Evolutionary conservation across 768 basidiomycete species (phyloP).

Genomic region (Hemileccinum rubropunctum): DNA sequence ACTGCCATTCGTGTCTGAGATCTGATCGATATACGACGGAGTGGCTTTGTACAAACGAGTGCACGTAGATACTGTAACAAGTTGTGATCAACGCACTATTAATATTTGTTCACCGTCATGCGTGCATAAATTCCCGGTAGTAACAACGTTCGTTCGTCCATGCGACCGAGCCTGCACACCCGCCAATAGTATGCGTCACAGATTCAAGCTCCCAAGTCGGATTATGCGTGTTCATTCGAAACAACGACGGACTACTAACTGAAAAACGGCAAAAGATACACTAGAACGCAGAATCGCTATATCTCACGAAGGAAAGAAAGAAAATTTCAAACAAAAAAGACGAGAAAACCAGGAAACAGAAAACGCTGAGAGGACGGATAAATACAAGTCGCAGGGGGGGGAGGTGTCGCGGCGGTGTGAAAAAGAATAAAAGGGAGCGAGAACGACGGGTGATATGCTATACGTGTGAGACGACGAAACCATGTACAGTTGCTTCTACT

Average conservation of each 20-base stretch:
- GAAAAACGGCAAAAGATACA: slow-evolving; percentile 17
- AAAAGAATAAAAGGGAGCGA: neutral
- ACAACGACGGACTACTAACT: neutral
- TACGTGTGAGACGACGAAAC: slow-evolving; percentile 4
- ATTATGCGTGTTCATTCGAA: slow-evolving; percentile 7
- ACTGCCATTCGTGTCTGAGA: no score
- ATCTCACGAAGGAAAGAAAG: slow-evolving; percentile 1
- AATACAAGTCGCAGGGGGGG: neutral
- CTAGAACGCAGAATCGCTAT: slow-evolving; percentile 10
- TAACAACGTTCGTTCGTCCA: no score
- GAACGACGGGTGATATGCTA: slow-evolving; percentile 14
- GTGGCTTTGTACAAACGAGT: no score
- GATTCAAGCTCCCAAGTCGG: neutral
- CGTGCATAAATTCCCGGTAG: no score
- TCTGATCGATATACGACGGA: no score
- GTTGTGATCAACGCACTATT: no score
- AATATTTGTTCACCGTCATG: no score
- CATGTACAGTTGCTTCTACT: slow-evolving; percentile 2
- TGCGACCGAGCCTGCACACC: no score
- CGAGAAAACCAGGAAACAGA: neutral
- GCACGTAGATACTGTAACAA: no score
- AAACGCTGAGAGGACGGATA: neutral
- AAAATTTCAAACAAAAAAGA: neutral
- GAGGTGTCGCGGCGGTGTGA: neutral
- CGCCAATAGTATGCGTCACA: no score